Base-by-base conservation (phyloP, 208 protist genomes). In the Sergeia podlipaevii region DNA sequence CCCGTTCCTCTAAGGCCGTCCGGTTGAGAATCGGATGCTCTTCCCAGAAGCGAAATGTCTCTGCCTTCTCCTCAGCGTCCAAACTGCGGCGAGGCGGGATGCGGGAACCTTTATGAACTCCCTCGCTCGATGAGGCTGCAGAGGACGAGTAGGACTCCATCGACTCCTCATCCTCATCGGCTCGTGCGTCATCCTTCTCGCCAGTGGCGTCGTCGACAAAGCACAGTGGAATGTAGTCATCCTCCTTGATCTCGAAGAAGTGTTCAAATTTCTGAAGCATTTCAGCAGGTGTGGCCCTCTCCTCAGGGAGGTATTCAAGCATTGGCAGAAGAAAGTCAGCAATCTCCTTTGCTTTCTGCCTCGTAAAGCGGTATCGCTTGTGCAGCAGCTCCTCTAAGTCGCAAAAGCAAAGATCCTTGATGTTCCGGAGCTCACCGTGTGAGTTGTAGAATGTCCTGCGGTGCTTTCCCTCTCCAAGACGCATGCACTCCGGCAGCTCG, bases 261-360 rank as follows among this genome's bases (percentile, higher is more conserved):
- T 67, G 50, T 37, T 85, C 72, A 64, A 83, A 85, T 46, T 91
- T 81, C 17, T 60, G 61, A 52, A 94, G 80, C 74, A 94, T 94
- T 24, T 80, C 72, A 1, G 71, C 63, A 1, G 96, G 85, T 11
- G 93, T 97, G 7, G 85, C 88, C 51, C 96, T 70, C 15, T 79
- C 71, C 41, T 89, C 64, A 0, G 96, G 95, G 29, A 63, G 34
- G 59, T 89, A 94, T 24, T 97, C 71, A 3, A 99, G 79, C 95
- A 98, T 98, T 4, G 96, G 96, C 30, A 95, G 65, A 15, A 99
- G 60, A 70, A 99, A 99, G 20, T 92, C 62, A 7, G 79, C 73
- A 41, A 99, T 92, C 51, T 95, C 79, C 15, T 64, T 65, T 3
- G 97, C 96, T 60, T 98, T 95, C 28, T 90, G 58, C 4, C 39